Conservation (phyloP, 192 early-diverging fungal species). For the Backusella liffmaniae region DNA sequence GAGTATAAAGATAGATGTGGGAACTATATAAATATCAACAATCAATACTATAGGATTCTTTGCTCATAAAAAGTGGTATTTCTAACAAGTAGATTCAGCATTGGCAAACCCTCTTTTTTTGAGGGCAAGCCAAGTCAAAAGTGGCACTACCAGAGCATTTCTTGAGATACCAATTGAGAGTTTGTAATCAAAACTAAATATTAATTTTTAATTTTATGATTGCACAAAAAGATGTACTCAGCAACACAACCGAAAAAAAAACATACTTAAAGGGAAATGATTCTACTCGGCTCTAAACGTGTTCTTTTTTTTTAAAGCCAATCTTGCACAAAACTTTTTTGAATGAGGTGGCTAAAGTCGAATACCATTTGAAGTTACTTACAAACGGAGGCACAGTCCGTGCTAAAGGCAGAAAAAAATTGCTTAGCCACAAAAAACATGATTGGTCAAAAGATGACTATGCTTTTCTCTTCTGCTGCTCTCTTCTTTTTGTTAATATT, state of each 20-base stretch:
- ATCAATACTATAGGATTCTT: background rate
- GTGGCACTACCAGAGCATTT: background rate
- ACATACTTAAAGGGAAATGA: background rate
- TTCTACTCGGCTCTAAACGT: background rate
- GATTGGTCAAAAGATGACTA: background rate
- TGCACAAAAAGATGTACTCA: background rate
- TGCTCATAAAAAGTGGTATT: background rate
- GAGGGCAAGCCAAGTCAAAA: background rate
- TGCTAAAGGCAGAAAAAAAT: background rate
- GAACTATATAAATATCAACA: too few relatives aligned
- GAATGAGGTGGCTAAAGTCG: background rate
- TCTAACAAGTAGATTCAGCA: background rate
- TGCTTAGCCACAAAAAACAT: background rate
- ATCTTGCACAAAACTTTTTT: background rate
- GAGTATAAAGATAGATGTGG: background rate
- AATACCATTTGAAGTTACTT: background rate
- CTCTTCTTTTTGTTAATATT: too few relatives aligned
- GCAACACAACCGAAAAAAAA: background rate
- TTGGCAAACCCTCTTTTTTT: background rate
- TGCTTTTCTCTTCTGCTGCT: background rate
- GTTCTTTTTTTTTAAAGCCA: background rate
- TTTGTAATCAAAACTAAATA: background rate
- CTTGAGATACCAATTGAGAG: background rate
- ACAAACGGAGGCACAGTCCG: background rate
- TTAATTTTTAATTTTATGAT: background rate